These are phyloP conservation scores for Psophocarpus tetragonolobus DNA, from an alignment of 306 rosid species.

Conservation along the genomic window DNA sequence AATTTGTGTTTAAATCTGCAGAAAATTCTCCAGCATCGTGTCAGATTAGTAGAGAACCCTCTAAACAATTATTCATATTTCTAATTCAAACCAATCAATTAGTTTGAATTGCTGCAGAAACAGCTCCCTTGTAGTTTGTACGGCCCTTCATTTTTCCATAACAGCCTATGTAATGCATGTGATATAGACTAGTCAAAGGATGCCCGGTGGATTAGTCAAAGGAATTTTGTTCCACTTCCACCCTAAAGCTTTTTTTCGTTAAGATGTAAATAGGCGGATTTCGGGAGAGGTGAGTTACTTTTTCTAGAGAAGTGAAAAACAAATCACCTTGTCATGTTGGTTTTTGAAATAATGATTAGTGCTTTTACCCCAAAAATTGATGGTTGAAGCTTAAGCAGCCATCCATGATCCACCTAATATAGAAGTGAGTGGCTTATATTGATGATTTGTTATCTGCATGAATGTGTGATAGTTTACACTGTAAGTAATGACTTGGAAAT, in stretches of 20 bases:
- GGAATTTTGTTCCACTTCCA: neutral
- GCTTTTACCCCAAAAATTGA: neutral
- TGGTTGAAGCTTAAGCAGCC: neutral
- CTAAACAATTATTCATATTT: neutral
- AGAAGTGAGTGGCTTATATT: neutral
- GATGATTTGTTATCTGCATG: neutral
- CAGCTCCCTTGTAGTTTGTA: neutral
- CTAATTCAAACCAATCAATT: neutral
- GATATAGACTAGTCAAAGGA: neutral
- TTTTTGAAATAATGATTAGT: neutral
- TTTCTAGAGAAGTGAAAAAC: neutral
- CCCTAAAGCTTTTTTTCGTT: neutral
- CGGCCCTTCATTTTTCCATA: neutral
- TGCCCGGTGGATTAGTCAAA: neutral
- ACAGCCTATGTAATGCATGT: neutral
- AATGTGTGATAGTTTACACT: neutral
- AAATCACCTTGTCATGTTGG: neutral
- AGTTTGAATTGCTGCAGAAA: constrained; percentile 2
- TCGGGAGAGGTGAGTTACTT: neutral
- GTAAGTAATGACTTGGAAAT: neutral
- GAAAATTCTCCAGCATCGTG: neutral
- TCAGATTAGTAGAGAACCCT: neutral
- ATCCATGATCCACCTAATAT: constrained; percentile 14
- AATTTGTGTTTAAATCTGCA: neutral
- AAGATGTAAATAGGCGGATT: neutral